Evolutionary conservation across 2,329 filamentous ascomycete species (phyloP).

Genomic region (Dothistroma pini): DNA sequence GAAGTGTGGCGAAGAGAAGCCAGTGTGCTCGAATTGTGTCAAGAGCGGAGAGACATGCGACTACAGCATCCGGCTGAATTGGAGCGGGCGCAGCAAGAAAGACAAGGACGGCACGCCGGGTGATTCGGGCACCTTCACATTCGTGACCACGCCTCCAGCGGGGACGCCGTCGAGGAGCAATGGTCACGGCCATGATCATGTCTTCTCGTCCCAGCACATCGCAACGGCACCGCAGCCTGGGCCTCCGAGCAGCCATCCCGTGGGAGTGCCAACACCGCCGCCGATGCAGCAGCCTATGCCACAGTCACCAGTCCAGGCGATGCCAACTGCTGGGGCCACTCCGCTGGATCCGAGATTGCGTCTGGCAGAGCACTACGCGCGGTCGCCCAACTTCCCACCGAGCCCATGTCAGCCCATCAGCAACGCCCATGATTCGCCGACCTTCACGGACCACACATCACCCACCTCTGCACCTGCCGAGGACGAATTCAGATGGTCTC

Average conservation of each 20-base stretch:
- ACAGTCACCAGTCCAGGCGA: constrained; percentile 21
- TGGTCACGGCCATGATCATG: constrained; percentile 27
- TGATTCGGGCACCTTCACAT: constrained; percentile 29
- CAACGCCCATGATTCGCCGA: constrained; percentile 10
- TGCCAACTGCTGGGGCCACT: constrained; percentile 14
- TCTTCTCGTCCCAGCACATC: constrained; percentile 35
- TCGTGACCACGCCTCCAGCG: constrained; percentile 24
- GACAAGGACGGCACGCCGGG: constrained; percentile 34
- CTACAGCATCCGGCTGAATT: constrained; percentile 76
- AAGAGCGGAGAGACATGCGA: constrained; percentile 68
- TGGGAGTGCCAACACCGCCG: constrained; percentile 21
- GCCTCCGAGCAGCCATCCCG: constrained; percentile 19
- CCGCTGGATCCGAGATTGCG: constrained; percentile 22
- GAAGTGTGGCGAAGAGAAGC: constrained; percentile 78
- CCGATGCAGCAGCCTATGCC: constrained; percentile 17
- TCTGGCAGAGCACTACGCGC: constrained; percentile 9
- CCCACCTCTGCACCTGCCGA: constrained; percentile 17
- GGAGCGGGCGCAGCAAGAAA: constrained; percentile 67
- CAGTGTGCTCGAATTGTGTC: constrained; percentile 65
- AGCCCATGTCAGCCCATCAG: not conserved
- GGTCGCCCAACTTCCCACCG: not conserved
- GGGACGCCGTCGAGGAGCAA: constrained; percentile 9
- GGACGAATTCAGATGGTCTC: constrained; percentile 33
- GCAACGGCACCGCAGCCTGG: constrained; percentile 20
- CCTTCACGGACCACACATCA: constrained; percentile 13